Percentiles rank a stretch among this genome's conserved stretches.
Evolutionary conservation across 768 basidiomycete genomes (phyloP).

Genomic region (Sutorius australiensis): DNA sequence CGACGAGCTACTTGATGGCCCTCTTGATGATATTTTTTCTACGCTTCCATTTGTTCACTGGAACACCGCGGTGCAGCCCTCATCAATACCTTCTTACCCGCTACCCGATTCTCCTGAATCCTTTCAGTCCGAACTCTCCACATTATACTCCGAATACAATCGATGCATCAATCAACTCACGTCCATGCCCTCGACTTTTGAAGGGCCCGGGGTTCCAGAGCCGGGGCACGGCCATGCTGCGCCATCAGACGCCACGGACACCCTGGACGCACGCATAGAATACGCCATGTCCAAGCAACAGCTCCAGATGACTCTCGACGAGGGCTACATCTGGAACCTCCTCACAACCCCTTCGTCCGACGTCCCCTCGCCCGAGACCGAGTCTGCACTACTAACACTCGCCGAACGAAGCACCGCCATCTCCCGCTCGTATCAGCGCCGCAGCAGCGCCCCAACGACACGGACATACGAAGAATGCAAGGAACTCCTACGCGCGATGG

Average conservation of each 20-base stretch:
- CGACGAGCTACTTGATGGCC: conserved; percentile 12
- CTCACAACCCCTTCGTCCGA: conserved; percentile 27
- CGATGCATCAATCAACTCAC: conserved; percentile 44
- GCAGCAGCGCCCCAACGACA: conserved; percentile 56
- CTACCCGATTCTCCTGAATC: conserved; percentile 22
- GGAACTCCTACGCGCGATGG: conserved; percentile 71
- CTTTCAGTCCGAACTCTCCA: conserved; percentile 38
- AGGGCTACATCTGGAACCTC: conserved; percentile 56
- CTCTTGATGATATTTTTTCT: conserved; percentile 11
- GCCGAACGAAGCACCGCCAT: conserved; percentile 52
- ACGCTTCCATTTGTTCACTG: conserved; percentile 24
- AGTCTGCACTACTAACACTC: conserved; percentile 32
- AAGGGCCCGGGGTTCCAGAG: conserved; percentile 12
- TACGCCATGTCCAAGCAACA: conserved; percentile 62
- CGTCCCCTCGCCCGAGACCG: conserved; percentile 16
- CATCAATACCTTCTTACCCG: background rate
- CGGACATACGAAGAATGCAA: conserved; percentile 69
- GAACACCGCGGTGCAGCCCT: conserved; percentile 21
- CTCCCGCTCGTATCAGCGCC: conserved; percentile 61
- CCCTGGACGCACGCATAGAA: conserved; percentile 37
- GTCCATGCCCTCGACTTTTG: conserved; percentile 34
- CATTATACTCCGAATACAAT: conserved; percentile 48
- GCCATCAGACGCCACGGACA: conserved; percentile 15
- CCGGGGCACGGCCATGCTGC: conserved; percentile 1
- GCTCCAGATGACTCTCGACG: conserved; percentile 53